Evolutionary conservation across 176 grass and related monocot species (phyloP).

Genomic region (Phoenix dactylifera): DNA sequence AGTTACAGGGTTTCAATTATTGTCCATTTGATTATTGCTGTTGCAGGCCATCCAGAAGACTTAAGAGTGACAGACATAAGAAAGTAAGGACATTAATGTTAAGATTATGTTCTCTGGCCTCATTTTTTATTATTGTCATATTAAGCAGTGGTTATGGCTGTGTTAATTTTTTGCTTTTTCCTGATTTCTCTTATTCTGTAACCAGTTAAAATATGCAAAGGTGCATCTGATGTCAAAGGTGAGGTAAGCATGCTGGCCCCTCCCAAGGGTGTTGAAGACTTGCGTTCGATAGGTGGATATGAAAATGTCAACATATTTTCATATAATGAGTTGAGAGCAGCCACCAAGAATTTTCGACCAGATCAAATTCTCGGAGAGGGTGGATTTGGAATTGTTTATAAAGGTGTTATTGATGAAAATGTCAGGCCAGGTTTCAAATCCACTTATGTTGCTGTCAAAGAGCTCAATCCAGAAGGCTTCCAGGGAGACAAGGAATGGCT

Average conservation of each 20-base stretch:
- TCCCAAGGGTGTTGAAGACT: conserved; percentile 76
- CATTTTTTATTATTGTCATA: background rate
- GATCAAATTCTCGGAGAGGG: conserved; percentile 93
- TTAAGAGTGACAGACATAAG: no score
- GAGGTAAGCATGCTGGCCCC: conserved; percentile 53
- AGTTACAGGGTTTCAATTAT: no score
- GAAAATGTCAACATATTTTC: conserved; percentile 82
- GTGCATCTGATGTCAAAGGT: conserved; percentile 30
- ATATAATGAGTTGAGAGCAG: conserved; percentile 60
- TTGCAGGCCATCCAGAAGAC: no score
- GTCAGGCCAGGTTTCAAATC: conserved; percentile 61
- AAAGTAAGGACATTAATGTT: no score
- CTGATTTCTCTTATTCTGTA: conserved; percentile 27
- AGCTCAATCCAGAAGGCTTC: conserved; percentile 84
- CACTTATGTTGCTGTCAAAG: conserved; percentile 82
- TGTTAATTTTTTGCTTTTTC: background rate
- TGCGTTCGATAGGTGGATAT: conserved; percentile 58
- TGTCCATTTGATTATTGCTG: no score
- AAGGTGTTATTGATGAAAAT: conserved; percentile 78
- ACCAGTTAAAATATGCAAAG: conserved; percentile 50
- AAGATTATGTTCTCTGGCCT: no score
- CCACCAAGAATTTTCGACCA: conserved; percentile 84
- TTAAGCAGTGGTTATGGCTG: background rate
- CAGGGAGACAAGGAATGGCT: conserved; percentile 99
- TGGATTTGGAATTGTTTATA: conserved; percentile 95